Evolutionary conservation across 768 basidiomycete genomes (phyloP).

Genomic region (Kwoniella pini): DNA sequence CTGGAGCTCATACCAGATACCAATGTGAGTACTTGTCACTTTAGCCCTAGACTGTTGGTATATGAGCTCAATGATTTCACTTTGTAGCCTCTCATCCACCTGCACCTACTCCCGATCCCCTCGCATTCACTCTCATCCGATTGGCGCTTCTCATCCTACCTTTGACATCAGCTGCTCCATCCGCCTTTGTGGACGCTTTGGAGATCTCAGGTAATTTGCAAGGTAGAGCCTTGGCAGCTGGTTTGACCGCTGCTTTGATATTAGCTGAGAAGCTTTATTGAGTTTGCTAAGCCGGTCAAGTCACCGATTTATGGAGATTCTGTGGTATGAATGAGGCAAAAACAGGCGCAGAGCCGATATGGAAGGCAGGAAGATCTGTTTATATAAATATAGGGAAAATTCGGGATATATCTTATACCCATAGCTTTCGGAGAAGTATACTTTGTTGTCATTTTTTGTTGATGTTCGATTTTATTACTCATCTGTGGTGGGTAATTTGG

Average conservation of each 20-base stretch:
- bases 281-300: not conserved
- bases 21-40: constrained; percentile 16
- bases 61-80: not conserved
- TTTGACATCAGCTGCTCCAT: constrained; percentile 49
- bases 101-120: constrained; percentile 36
- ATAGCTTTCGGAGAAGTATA: too few species aligned
- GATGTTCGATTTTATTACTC: too few species aligned
- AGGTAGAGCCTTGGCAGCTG: constrained; percentile 45
- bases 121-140: constrained; percentile 47
- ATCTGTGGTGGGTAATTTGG: too few species aligned
- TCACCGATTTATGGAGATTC: too few species aligned
- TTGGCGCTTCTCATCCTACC: constrained; percentile 46
- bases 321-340: too few species aligned
- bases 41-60: not conserved
- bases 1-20: constrained; percentile 29
- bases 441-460: too few species aligned
- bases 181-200: constrained; percentile 39
- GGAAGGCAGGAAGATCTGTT: too few species aligned
- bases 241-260: constrained; percentile 38
- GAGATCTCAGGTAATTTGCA: constrained; percentile 43
- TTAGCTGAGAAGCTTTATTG: constrained; percentile 38
- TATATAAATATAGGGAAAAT: too few species aligned
- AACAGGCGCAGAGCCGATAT: too few species aligned
- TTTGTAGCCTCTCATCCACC: constrained; percentile 23
- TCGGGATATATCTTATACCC: too few species aligned